A percentile compares a stretch with the other conserved stretches of the same genome.
These are phyloP conservation scores for Sugiyamaella boreocaroliniensis DNA, from an alignment of 805 yeast genomes.

Conservation along the genomic window DNA sequence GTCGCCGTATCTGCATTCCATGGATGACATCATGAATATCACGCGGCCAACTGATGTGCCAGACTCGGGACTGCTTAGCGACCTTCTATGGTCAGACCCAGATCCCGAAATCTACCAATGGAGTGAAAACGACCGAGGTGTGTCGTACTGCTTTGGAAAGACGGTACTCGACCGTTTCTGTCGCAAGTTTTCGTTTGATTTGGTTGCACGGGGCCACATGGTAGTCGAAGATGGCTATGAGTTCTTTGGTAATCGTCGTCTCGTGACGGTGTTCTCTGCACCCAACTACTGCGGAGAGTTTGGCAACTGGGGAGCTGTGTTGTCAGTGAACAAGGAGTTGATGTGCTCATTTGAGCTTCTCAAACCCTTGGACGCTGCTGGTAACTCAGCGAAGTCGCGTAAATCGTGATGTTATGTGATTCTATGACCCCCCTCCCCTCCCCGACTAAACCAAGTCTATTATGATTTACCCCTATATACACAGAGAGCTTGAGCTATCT, in stretches of 20 bases:
- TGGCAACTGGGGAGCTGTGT: slow-evolving; percentile 92
- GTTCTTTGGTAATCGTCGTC: slow-evolving; percentile 58
- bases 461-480: too few relatives aligned
- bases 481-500: too few relatives aligned
- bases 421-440: too few relatives aligned
- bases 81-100: slow-evolving; percentile 73
- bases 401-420: neutral
- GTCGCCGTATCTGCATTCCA: slow-evolving; percentile 59
- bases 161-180: slow-evolving; percentile 66
- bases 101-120: slow-evolving; percentile 68
- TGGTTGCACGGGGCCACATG: slow-evolving; percentile 77
- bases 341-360: slow-evolving; percentile 83
- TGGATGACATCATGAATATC: slow-evolving; percentile 64
- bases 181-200: slow-evolving; percentile 62
- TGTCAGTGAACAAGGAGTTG: slow-evolving; percentile 86
- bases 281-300: slow-evolving; percentile 70
- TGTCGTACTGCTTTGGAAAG: slow-evolving; percentile 64
- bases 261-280: slow-evolving; percentile 62
- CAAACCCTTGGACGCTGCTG: slow-evolving; percentile 48
- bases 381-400: neutral
- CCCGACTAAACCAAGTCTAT: too few relatives aligned
- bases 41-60: slow-evolving; percentile 76
- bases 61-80: slow-evolving; percentile 64
- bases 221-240: slow-evolving; percentile 73
- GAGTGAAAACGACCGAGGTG: slow-evolving; percentile 78